Evolutionary conservation across 2,329 filamentous ascomycete genomes (phyloP).

Genomic region (Hypoxylon sp.): DNA sequence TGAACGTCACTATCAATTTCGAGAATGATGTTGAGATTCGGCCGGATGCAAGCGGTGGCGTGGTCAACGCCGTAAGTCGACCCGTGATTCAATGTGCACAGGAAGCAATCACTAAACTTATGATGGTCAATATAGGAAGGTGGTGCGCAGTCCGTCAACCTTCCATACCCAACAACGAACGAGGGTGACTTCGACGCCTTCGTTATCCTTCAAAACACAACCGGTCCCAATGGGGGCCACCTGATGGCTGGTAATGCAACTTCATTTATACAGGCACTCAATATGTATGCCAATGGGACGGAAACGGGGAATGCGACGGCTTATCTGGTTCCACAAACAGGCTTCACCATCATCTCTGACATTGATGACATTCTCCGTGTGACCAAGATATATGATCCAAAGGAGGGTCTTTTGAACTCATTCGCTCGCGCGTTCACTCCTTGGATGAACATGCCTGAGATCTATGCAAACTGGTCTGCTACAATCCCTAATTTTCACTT

Average conservation of each 20-base stretch:
- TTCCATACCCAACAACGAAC: slow-evolving; percentile 75
- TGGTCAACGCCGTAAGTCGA: slow-evolving; percentile 55
- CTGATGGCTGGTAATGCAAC: slow-evolving; percentile 75
- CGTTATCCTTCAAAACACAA: slow-evolving; percentile 70
- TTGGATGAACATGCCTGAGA: slow-evolving; percentile 85
- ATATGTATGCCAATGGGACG: slow-evolving; percentile 75
- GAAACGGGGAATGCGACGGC: slow-evolving; percentile 79
- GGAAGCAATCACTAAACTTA: neutral
- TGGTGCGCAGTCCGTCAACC: slow-evolving; percentile 71
- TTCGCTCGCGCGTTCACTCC: slow-evolving; percentile 78
- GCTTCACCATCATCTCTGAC: slow-evolving; percentile 80
- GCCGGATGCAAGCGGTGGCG: slow-evolving; percentile 69
- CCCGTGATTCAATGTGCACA: neutral
- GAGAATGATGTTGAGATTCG: slow-evolving; percentile 59
- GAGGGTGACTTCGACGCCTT: slow-evolving; percentile 82
- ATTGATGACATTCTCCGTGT: slow-evolving; percentile 86
- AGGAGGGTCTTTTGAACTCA: slow-evolving; percentile 80
- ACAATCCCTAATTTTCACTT: slow-evolving; percentile 78
- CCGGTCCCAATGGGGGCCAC: slow-evolving; percentile 62
- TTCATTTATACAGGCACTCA: slow-evolving; percentile 73
- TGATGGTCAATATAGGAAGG: slow-evolving; percentile 57
- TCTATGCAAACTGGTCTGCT: slow-evolving; percentile 81
- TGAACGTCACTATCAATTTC: slow-evolving; percentile 74
- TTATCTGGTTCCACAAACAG: slow-evolving; percentile 78
- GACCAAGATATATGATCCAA: slow-evolving; percentile 83